These are phyloP conservation scores for Aspergillus chevalieri DNA, from an alignment of 2,329 filamentous ascomycete genomes.

Conservation along the genomic window DNA sequence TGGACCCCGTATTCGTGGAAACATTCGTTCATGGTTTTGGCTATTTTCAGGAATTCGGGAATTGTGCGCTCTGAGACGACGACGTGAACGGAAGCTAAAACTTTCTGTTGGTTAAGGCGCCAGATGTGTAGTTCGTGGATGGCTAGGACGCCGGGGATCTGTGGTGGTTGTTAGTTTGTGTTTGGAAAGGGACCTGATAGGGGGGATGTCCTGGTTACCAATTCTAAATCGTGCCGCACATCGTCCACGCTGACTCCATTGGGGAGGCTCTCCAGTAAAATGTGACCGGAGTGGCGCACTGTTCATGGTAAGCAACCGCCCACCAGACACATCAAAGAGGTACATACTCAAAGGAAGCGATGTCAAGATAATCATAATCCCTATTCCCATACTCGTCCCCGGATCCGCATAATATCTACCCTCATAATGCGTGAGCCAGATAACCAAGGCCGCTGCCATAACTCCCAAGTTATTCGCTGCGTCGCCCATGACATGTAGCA, in stretches of 20 bases:
- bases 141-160: conserved; percentile 61
- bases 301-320: not conserved
- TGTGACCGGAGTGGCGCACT: conserved; percentile 45
- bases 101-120: conserved; percentile 64
- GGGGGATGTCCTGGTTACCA: conserved; percentile 34
- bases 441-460: conserved; percentile 61
- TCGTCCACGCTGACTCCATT: conserved; percentile 54
- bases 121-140: conserved; percentile 71
- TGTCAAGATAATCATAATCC: conserved; percentile 64
- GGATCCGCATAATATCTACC: conserved; percentile 67
- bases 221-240: conserved; percentile 63
- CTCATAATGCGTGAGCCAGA: conserved; percentile 58
- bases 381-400: conserved; percentile 61
- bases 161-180: conserved; percentile 8
- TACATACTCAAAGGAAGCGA: conserved; percentile 50
- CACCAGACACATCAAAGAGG: not conserved
- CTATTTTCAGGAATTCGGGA: conserved; percentile 54
- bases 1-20: conserved; percentile 69
- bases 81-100: conserved; percentile 64
- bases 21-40: conserved; percentile 60
- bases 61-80: conserved; percentile 55
- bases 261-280: conserved; percentile 63
- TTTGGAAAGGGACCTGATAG: not conserved
- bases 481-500: conserved; percentile 67
- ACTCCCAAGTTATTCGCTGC: conserved; percentile 72